Percentiles rank a stretch among this genome's conserved stretches.
Conservation (phyloP, 768 basidiomycete species). For the Boletellus ananiceps region DNA sequence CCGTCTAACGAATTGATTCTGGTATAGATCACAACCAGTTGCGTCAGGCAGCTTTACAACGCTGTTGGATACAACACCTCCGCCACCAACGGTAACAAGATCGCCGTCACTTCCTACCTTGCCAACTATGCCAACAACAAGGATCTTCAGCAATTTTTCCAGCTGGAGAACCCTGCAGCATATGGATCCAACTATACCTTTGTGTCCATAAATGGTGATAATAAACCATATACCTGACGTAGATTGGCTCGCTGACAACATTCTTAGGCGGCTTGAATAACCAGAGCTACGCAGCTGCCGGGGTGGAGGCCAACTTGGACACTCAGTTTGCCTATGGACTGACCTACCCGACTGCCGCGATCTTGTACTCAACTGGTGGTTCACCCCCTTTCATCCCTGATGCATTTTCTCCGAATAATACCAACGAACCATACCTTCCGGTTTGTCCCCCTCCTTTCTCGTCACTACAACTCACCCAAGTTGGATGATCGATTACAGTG, state of each 20-base stretch:
- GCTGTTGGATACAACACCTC: constrained; percentile 42
- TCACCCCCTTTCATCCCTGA: constrained; percentile 56
- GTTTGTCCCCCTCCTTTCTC: constrained; percentile 25
- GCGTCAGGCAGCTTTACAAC: constrained; percentile 55
- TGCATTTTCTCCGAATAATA: constrained; percentile 32
- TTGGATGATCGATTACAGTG: constrained; percentile 36
- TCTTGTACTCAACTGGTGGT: constrained; percentile 62
- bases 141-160: constrained; percentile 51
- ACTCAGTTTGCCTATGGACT: constrained; percentile 65
- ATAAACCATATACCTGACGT: neutral
- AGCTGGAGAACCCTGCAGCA: constrained; percentile 45
- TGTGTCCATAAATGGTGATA: constrained; percentile 50
- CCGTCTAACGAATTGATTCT: neutral
- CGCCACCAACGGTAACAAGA: constrained; percentile 41
- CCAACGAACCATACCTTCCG: constrained; percentile 46
- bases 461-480: neutral
- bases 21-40: constrained; percentile 45
- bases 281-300: constrained; percentile 46
- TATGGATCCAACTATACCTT: constrained; percentile 48
- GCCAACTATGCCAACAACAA: constrained; percentile 49
- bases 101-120: constrained; percentile 54
- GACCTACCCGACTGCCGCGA: constrained; percentile 53
- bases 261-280: constrained; percentile 54
- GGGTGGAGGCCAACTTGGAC: constrained; percentile 64
- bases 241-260: constrained; percentile 3